Evolutionary conservation across 2,329 filamentous ascomycete genomes (phyloP), one percentile per base, ranked within the genome.

Genomic region (Dothideomycetes sp.): DNA sequence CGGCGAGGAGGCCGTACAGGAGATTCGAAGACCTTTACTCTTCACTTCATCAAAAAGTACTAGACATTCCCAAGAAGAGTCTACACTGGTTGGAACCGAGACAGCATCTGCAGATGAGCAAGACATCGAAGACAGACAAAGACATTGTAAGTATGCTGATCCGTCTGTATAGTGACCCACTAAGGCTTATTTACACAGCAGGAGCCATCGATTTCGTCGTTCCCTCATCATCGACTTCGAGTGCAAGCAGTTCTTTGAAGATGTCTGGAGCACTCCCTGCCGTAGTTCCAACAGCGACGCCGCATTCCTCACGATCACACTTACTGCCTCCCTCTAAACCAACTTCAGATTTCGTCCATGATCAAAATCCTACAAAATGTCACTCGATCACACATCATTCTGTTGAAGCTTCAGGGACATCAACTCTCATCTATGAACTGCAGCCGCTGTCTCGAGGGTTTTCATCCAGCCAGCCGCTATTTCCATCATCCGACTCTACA

Each of bases 191-290:
- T n/a, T 29, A 2, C 19, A 24, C 16, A 33, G 27, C 33, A 33
- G 27, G 24, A 44, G 24, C 16, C 9, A 28, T 33, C 13, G 35
- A 33, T 13, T 33, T 37, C 23, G 15, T 39, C 13, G 15, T 31
- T 15, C 9, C 19, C 25, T 22, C 28, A 15, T 12, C n/a, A 28
- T n/a, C 4, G 12, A 19, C 19, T 3, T 32, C 29, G 8, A 13
- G 16, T 2, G 5, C 6, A 17, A 9, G n/a, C n/a, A 36, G 16
- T 10, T 23, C 33, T 9, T 13, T 27, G 17, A 43, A 22, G 45
- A 53, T 56, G 50, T 51, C 49, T 25, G 53, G 51, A 22, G 51
- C 47, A 11, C 45, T 52, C 4, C 43, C 44, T 3, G 33, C 17
- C 8, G 7, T 44, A 9, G 33, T 35, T 16, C 20, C 22, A 15